Conservation (phyloP, 805 yeast genomes). For the Candida parachauliodes region DNA sequence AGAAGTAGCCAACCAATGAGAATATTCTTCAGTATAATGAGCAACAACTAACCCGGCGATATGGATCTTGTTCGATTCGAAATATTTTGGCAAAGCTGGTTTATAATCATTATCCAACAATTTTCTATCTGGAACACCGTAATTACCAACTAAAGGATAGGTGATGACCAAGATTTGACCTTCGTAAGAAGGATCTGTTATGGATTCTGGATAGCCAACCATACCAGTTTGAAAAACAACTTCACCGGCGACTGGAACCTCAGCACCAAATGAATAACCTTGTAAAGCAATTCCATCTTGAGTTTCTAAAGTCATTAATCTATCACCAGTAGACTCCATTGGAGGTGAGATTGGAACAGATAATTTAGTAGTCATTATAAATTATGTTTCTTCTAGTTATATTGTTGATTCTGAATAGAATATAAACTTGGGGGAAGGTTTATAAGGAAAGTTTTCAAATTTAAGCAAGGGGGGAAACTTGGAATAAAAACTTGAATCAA, state of each 20-base stretch:
- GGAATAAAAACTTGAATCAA: not conserved
- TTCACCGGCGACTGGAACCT: slow-evolving; percentile 87
- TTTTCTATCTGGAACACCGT: slow-evolving; percentile 93
- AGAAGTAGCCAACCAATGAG: slow-evolving; percentile 89
- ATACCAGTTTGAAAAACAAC: slow-evolving; percentile 98
- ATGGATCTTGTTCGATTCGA: slow-evolving; percentile 89
- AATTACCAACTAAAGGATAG: slow-evolving; percentile 95
- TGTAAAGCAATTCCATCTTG: slow-evolving; percentile 82
- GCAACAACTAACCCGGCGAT: slow-evolving; percentile 96
- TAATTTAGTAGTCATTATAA: slow-evolving; percentile 6
- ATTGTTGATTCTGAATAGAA: not conserved
- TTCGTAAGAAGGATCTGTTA: slow-evolving; percentile 97
- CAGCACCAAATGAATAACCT: slow-evolving; percentile 97
- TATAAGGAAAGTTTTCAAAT: not conserved
- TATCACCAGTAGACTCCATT: slow-evolving; percentile 77
- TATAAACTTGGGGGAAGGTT: not conserved
- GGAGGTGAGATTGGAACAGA: slow-evolving; percentile 88
- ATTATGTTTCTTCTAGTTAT: not conserved
- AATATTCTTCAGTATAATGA: slow-evolving; percentile 92
- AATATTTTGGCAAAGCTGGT: slow-evolving; percentile 79
- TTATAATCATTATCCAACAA: slow-evolving; percentile 62
- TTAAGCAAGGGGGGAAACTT: slow-evolving; percentile 2
- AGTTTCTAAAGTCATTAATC: slow-evolving; percentile 82
- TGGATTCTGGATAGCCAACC: slow-evolving; percentile 98
- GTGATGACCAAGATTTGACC: slow-evolving; percentile 97